Conservation (phyloP, 495 filamentous ascomycete species). For the Penicillium fimorum region DNA sequence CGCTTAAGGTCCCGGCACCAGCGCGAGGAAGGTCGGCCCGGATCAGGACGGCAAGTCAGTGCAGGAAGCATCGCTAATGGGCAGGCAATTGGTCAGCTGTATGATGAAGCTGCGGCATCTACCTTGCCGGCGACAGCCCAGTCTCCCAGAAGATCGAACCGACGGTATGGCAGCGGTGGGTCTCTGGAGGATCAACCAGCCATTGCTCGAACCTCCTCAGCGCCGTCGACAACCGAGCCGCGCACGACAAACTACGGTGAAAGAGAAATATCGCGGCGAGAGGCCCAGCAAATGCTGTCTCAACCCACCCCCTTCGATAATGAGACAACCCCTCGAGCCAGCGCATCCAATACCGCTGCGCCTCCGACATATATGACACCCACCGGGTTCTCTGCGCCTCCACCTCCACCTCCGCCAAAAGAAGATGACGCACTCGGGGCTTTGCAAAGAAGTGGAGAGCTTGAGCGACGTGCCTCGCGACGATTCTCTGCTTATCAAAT, state of each 20-base stretch:
- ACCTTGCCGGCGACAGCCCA: constrained; percentile 26
- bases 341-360: constrained; percentile 34
- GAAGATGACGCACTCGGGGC: constrained; percentile 89
- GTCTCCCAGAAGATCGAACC: constrained; percentile 41
- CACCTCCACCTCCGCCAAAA: constrained; percentile 74
- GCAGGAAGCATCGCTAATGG: constrained; percentile 62
- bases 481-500: constrained; percentile 96
- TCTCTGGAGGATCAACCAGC: constrained; percentile 47
- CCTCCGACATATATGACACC: constrained; percentile 19
- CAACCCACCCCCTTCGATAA: constrained; percentile 60
- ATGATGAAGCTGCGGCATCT: constrained; percentile 57
- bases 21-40: constrained; percentile 56
- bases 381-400: constrained; percentile 53
- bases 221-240: constrained; percentile 20
- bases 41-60: constrained; percentile 62
- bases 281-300: constrained; percentile 49
- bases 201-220: constrained; percentile 47
- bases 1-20: constrained; percentile 78
- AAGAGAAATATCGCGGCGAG: constrained; percentile 46
- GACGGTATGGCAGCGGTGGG: constrained; percentile 52
- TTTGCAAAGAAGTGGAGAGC: constrained; percentile 82
- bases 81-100: constrained; percentile 60
- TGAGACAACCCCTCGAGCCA: constrained; percentile 39
- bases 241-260: constrained; percentile 38
- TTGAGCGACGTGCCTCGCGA: constrained; percentile 90